Evolutionary conservation across 73 alveolate species (phyloP).

Genomic region (Stentor coeruleus): DNA sequence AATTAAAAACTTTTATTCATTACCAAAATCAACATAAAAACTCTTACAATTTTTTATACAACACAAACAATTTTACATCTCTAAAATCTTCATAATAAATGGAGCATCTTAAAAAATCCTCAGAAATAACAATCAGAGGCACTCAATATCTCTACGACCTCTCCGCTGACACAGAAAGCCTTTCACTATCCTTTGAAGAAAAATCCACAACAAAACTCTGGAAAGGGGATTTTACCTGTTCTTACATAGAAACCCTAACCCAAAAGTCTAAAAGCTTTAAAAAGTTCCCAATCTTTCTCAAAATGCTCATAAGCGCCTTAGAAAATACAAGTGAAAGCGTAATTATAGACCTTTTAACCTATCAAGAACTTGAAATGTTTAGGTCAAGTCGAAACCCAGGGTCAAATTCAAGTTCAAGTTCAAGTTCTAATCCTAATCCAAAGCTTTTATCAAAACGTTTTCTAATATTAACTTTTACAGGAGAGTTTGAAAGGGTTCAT

Average conservation of each 20-base stretch:
- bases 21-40: no score
- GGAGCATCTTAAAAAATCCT: not conserved
- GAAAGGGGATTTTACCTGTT: conserved; percentile 50
- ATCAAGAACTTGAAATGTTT: conserved; percentile 56
- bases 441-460: conserved; percentile 46
- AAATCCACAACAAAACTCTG: conserved; percentile 42
- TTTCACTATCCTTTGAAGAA: conserved; percentile 32
- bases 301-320: conserved; percentile 59
- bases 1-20: no score
- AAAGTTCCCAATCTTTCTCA: conserved; percentile 47
- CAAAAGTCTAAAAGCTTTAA: conserved; percentile 57
- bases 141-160: not conserved
- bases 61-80: not conserved
- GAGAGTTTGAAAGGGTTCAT: conserved; percentile 69
- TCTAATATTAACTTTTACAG: conserved; percentile 53
- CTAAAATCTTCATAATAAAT: conserved; percentile 12
- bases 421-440: not conserved
- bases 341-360: conserved; percentile 58
- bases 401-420: not conserved
- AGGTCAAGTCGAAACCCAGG: not conserved
- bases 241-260: conserved; percentile 62
- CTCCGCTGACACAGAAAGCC: not conserved
- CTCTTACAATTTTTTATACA: no score
- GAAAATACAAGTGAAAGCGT: conserved; percentile 43
- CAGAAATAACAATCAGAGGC: not conserved